Evolutionary conservation across 2,329 filamentous ascomycete species (phyloP).

Genomic region (Phialophora verrucosa): DNA sequence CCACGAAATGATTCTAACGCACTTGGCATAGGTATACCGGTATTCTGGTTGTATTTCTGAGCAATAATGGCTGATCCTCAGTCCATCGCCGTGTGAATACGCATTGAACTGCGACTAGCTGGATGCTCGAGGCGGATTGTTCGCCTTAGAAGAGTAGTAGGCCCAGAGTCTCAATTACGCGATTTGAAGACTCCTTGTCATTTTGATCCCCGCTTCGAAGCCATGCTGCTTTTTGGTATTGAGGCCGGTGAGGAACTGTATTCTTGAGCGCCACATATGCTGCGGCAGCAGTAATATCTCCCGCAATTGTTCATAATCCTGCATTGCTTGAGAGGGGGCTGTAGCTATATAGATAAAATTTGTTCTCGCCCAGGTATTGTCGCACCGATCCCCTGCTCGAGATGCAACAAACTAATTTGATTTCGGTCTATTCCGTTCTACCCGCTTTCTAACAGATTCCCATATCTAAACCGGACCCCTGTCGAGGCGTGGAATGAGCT

Average conservation of each 20-base stretch:
- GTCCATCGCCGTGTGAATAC: not conserved
- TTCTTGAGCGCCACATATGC: not conserved
- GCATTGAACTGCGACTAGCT: not conserved
- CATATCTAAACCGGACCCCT: too few species aligned
- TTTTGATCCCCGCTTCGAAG: too few species aligned
- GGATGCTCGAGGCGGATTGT: not conserved
- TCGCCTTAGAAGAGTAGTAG: not conserved
- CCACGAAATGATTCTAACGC: not conserved
- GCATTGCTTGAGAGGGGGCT: too few species aligned
- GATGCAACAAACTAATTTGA: too few species aligned
- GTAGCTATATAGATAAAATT: too few species aligned
- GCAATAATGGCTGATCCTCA: constrained; percentile 3
- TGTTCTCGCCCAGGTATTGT: too few species aligned
- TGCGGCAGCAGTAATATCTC: not conserved
- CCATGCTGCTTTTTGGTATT: too few species aligned
- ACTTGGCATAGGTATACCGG: constrained; percentile 1
- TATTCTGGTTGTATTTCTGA: constrained; percentile 4
- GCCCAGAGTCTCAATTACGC: not conserved
- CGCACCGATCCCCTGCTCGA: too few species aligned
- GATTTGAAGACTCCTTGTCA: not conserved
- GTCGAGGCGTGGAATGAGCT: too few species aligned
- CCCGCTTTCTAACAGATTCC: too few species aligned
- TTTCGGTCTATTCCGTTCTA: too few species aligned
- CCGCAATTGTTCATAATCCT: too few species aligned
- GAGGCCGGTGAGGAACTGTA: not conserved